These are phyloP conservation scores for Fusarium coicis DNA, from an alignment of 2,329 filamentous ascomycete species.

Conservation along the genomic window DNA sequence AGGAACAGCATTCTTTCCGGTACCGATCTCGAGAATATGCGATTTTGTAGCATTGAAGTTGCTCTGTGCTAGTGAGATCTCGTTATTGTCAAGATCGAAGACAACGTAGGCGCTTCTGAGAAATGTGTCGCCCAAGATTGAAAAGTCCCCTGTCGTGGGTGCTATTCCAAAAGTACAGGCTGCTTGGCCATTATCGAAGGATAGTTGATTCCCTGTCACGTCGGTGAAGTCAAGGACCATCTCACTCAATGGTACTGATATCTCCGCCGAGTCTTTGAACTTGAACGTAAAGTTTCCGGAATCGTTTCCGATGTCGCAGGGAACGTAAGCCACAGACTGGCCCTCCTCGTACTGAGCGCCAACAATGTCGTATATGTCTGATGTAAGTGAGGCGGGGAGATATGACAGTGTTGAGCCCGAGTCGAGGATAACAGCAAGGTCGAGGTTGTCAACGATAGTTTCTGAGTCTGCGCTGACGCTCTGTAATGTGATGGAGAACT, in stretches of 20 bases:
- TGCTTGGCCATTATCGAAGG: conserved; percentile 62
- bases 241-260: conserved; percentile 68
- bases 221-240: conserved; percentile 65
- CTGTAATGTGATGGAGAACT: conserved; percentile 78
- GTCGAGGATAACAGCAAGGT: conserved; percentile 75
- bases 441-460: conserved; percentile 58
- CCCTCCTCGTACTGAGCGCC: conserved; percentile 66
- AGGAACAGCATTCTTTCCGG: conserved; percentile 61
- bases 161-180: conserved; percentile 77
- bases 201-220: conserved; percentile 58
- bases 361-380: conserved; percentile 67
- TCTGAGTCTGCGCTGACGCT: conserved; percentile 59
- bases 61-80: conserved; percentile 76
- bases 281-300: conserved; percentile 59
- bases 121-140: conserved; percentile 79
- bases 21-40: conserved; percentile 65
- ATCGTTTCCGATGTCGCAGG: conserved; percentile 62
- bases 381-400: conserved; percentile 66
- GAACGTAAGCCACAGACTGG: conserved; percentile 68
- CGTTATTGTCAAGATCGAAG: conserved; percentile 77
- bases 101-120: conserved; percentile 80
- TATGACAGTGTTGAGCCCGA: conserved; percentile 76
- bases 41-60: conserved; percentile 64
- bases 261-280: conserved; percentile 62
- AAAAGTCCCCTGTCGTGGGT: conserved; percentile 64